Conservation (phyloP, 2,329 filamentous ascomycete species). For the Penicillium sumatraense region DNA sequence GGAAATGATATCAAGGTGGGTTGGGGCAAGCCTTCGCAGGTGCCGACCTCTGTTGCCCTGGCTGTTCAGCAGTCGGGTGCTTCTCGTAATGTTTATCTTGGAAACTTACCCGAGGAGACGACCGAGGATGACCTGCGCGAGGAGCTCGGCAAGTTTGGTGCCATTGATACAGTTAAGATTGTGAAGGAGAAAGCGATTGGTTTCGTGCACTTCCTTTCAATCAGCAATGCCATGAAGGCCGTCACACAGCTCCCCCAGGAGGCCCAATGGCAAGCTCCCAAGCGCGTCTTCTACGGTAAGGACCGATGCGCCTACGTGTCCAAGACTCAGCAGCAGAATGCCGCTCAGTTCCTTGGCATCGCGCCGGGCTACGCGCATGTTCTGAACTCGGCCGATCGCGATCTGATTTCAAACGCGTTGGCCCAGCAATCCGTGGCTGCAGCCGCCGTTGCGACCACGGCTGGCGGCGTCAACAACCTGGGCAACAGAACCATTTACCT, state of each 20-base stretch:
- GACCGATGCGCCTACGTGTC: slow-evolving; percentile 98
- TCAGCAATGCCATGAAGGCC: slow-evolving; percentile 97
- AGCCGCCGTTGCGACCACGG: slow-evolving; percentile 93
- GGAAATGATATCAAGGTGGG: slow-evolving; percentile 99
- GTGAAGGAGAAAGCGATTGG: slow-evolving; percentile 98
- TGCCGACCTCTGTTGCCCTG: slow-evolving; percentile 94
- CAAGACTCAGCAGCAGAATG: slow-evolving; percentile 99
- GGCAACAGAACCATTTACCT: slow-evolving; percentile 98
- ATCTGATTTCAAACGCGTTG: slow-evolving; percentile 93
- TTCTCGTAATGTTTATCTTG: slow-evolving; percentile 95
- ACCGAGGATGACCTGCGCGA: slow-evolving; percentile 91
- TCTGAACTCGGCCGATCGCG: slow-evolving; percentile 91
- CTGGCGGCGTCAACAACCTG: slow-evolving; percentile 94
- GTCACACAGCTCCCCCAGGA: slow-evolving; percentile 96
- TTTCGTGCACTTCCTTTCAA: slow-evolving; percentile 96
- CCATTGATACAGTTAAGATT: slow-evolving; percentile 96
- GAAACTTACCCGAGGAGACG: slow-evolving; percentile 88
- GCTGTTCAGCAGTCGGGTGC: slow-evolving; percentile 97
- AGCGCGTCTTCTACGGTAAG: slow-evolving; percentile 97
- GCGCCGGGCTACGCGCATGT: slow-evolving; percentile 96
- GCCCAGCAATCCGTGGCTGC: slow-evolving; percentile 97
- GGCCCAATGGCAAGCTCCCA: slow-evolving; percentile 88
- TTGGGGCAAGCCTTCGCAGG: slow-evolving; percentile 98
- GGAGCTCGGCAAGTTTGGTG: slow-evolving; percentile 93
- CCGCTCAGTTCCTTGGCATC: slow-evolving; percentile 96